Base-by-base conservation (phyloP, 176 grass and related monocot genomes). In the Triticum monococcum region DNA sequence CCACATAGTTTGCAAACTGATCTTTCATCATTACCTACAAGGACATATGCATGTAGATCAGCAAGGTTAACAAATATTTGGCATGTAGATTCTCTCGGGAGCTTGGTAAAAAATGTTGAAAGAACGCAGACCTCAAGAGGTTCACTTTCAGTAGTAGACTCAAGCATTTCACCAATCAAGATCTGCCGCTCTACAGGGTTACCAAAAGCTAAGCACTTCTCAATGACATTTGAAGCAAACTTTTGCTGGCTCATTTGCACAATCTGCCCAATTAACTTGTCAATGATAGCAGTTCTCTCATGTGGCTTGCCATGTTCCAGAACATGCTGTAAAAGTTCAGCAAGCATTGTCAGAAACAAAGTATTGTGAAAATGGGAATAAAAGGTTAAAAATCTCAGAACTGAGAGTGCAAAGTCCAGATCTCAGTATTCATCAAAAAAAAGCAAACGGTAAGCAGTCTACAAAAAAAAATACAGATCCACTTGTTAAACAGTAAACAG, bases 11-110 rank as follows among this genome's bases (percentile, higher is more conserved):
- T 13, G 92, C 94, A 78, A 87, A 97, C 90, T 97, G 94, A 37
- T 97, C 94, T 88, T 97, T 97, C 94, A 92, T 97, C 94, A 97
- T 97, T 20, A 91, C 92, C 94, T 94, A 69, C 77, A 87, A 59
- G 16, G 30, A 71, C 43, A 82, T 70, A 38, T 5, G 4, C 22
- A 92, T n/a, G 12, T 48, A 26, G 23, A 68, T 50, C n/a, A 60
- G 30, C 68, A 33, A 64, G 61, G 31, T 14, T 35, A 28, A 71
- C 16, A 76, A 81, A 76, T 74, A 35, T 40, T 38, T 10, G 5
- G 8, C 32, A 3, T 50, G 50, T 18, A 59, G 3, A 40, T 45
- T 64, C 11, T 1, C 25, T 38, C 28, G 7, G 25, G 11, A 72
- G 36, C 20, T 46, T 31, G 3, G n/a, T 16, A 10, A 71, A 6